Base-by-base conservation (phyloP, 805 yeast genomes). In the Allodekkera sacchari region DNA sequence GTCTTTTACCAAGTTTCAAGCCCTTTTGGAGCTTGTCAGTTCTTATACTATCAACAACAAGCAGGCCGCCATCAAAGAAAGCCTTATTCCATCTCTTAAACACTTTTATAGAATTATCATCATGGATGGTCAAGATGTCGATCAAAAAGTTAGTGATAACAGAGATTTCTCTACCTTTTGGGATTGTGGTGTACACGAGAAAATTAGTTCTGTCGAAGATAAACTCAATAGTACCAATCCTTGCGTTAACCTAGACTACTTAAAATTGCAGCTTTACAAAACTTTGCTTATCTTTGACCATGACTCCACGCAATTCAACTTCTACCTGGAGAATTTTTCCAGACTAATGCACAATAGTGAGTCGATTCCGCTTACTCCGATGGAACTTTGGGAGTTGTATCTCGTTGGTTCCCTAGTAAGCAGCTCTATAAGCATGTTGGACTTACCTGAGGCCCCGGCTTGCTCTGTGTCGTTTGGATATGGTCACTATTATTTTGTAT, bases 101-200 rank as follows among this genome's bases (percentile, higher is more conserved):
- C 27, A 37, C 14, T 42, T 38, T 28, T 34, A 44, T 25, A 36
- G 34, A 9, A 28, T 38, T 26, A 29, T 40, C 35, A n/a, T 46
- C 37, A 30, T 47, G 10, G 26, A 26, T 26, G 40, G 47, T 1
- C 22, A 10, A 0, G 53, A 46, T 18, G 57, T 57, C 14, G 57
- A 51, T 28, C 48, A 49, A 5, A 60, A 57, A 11, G 33, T 59
- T 7, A 45, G 43, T 15, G 89, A 83, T 47, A 78, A 77, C 42
- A 63, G 89, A 34, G 92, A 83, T 44, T 52, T 59, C 33, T 57
- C 52, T 5, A 66, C 72, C 7, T 45, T 76, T 30, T 74, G 76
- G 72, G 68, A 70, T 32, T 55, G 67, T 43, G 75, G 70, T 10
- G 48, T 56, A 21, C 57, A 57, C 26, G 57, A 57, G 24, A 47